Conservation (phyloP, 495 filamentous ascomycete genomes). For the Trichocladium uniseriatum region DNA sequence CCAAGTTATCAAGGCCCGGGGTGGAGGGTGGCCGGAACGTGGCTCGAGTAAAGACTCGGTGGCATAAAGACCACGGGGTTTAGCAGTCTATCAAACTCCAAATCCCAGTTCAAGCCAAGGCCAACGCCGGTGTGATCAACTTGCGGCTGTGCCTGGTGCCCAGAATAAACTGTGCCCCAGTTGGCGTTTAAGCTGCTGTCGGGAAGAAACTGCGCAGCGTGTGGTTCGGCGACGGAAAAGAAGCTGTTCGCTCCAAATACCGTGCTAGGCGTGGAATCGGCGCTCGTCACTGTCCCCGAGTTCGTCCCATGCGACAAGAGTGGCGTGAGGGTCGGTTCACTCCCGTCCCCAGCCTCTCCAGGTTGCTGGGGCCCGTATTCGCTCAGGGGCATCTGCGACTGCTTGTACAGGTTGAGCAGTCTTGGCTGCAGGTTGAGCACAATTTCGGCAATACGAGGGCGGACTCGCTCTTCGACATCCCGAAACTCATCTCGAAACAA, state of each 20-base stretch:
- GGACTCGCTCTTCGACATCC: conserved; percentile 18
- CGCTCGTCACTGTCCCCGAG: neutral
- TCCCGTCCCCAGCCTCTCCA: neutral
- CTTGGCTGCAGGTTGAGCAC: conserved; percentile 20
- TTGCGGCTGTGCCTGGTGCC: neutral
- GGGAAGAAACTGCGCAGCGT: neutral
- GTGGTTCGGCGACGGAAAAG: neutral
- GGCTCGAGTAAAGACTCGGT: neutral
- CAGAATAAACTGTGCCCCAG: neutral
- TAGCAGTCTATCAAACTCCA: conserved; percentile 6
- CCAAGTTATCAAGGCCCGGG: too few species aligned
- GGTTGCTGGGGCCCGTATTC: conserved; percentile 17
- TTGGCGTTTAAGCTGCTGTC: neutral
- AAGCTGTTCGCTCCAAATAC: neutral
- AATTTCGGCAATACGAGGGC: conserved; percentile 19
- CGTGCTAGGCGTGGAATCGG: neutral
- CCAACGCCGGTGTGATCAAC: neutral
- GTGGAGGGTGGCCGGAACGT: too few species aligned
- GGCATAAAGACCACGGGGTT: conserved; percentile 2
- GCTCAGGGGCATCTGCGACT: conserved; percentile 22
- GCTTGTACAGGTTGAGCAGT: conserved; percentile 18
- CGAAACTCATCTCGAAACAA: conserved; percentile 18
- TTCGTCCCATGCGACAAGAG: neutral
- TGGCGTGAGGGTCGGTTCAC: neutral
- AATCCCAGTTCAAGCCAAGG: conserved; percentile 5